phyloP scores from a whole-genome alignment of 2,329 filamentous ascomycete genomes.

The Calonectria honghensis region DNA sequence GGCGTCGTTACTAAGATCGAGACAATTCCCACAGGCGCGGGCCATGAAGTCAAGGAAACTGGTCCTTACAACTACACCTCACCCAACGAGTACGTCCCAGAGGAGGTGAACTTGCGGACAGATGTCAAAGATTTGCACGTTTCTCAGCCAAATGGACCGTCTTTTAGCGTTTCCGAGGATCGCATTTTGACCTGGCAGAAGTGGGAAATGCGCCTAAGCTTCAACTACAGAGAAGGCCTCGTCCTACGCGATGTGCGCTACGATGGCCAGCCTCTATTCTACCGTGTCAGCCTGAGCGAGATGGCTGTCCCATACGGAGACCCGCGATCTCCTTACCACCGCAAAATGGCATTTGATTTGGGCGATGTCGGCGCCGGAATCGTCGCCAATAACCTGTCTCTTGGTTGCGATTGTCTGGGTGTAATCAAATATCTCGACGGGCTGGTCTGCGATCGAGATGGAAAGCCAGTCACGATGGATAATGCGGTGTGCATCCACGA shows the following conservation, averaged over 20 bases:
- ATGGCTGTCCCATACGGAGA: slow-evolving; percentile 36
- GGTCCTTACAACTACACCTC: slow-evolving; percentile 5
- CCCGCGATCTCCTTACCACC: slow-evolving; percentile 26
- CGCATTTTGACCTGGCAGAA: slow-evolving; percentile 38
- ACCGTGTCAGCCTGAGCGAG: slow-evolving; percentile 37
- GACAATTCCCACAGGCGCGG: slow-evolving; percentile 17
- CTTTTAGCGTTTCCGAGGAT: slow-evolving; percentile 35
- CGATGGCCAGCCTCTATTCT: slow-evolving; percentile 38
- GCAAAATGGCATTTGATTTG: slow-evolving; percentile 76
- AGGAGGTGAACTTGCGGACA: slow-evolving; percentile 12
- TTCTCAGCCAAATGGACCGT: slow-evolving; percentile 32
- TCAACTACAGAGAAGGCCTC: slow-evolving; percentile 39
- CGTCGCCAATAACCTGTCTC: slow-evolving; percentile 78
- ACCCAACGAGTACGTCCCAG: slow-evolving; percentile 36
- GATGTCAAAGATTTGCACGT: slow-evolving; percentile 31
- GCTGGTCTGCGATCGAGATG: slow-evolving; percentile 21
- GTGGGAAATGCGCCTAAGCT: slow-evolving; percentile 40
- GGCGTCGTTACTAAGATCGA: slow-evolving; percentile 19
- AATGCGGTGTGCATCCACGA: slow-evolving; percentile 45
- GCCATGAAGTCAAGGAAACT: slow-evolving; percentile 1
- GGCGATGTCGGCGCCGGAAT: slow-evolving; percentile 79
- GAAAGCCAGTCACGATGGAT: slow-evolving; percentile 12
- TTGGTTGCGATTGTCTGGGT: slow-evolving; percentile 81
- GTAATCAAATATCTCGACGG: slow-evolving; percentile 65
- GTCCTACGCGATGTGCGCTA: slow-evolving; percentile 37